These are phyloP conservation scores for Capsicum pubescens DNA, from an alignment of 257 asterid genomes.

Conservation along the genomic window DNA sequence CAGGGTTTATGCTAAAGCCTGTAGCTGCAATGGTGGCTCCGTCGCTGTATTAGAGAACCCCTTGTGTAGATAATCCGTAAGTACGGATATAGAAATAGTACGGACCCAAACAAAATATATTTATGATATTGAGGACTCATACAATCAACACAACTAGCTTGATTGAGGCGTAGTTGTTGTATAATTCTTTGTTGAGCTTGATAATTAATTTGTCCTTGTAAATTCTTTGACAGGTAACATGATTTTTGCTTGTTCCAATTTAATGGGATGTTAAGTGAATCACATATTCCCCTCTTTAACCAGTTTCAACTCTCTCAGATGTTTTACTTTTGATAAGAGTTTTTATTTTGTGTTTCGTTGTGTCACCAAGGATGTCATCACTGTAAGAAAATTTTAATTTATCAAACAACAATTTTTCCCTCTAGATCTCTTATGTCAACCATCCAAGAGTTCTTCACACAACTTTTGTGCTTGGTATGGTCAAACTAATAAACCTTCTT, in stretches of 20 bases:
- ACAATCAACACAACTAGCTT: background rate
- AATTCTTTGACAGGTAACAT: background rate
- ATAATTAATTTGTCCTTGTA: background rate
- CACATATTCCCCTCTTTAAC: background rate
- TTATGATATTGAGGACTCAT: background rate
- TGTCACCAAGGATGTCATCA: background rate
- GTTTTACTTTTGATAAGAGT: background rate
- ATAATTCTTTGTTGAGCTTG: conserved; percentile 18
- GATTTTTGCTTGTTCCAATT: conserved; percentile 1
- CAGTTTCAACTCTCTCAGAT: conserved; percentile 1
- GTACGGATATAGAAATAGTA: background rate
- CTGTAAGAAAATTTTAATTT: background rate
- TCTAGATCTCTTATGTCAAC: background rate
- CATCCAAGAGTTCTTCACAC: background rate
- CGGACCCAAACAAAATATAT: background rate
- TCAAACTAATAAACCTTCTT: background rate
- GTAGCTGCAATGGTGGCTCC: too few relatives aligned
- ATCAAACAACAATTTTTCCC: background rate
- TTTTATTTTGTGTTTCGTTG: background rate
- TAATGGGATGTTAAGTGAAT: background rate
- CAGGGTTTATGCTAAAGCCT: background rate
- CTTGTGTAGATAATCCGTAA: background rate
- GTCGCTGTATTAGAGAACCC: background rate
- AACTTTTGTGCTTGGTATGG: background rate
- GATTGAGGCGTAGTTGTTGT: background rate